These are phyloP conservation scores for Fusarium aywerte DNA, from an alignment of 2,329 filamentous ascomycete genomes.

Conservation along the genomic window DNA sequence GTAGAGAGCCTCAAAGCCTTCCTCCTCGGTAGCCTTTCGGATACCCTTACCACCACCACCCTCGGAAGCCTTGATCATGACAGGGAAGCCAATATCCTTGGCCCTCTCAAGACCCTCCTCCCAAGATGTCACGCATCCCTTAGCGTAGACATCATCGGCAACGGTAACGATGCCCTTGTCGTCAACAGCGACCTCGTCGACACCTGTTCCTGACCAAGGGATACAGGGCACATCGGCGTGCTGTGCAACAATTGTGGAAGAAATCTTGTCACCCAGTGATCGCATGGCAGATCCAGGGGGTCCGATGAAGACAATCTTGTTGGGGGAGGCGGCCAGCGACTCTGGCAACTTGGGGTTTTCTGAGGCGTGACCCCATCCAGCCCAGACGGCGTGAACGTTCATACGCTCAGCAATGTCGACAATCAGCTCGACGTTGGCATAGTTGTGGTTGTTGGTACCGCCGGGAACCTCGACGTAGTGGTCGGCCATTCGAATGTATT, in stretches of 20 bases:
- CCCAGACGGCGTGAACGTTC: slow-evolving; percentile 98
- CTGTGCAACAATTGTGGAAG: slow-evolving; percentile 98
- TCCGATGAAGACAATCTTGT: slow-evolving; percentile 99
- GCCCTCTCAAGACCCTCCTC: slow-evolving; percentile 90
- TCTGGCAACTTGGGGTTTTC: slow-evolving; percentile 98
- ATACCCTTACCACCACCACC: slow-evolving; percentile 99
- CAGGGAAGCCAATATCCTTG: slow-evolving; percentile 92
- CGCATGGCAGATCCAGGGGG: slow-evolving; percentile 98
- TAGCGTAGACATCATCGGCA: slow-evolving; percentile 82
- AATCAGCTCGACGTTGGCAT: slow-evolving; percentile 99
- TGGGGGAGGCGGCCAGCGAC: slow-evolving; percentile 92
- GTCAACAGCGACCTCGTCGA: slow-evolving; percentile 83
- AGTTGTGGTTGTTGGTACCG: slow-evolving; percentile 99
- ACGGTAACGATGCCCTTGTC: slow-evolving; percentile 91
- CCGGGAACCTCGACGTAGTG: slow-evolving; percentile 99
- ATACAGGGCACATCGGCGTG: slow-evolving; percentile 97
- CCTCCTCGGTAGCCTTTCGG: slow-evolving; percentile 88
- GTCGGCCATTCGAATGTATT: slow-evolving; percentile 99
- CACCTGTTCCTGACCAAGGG: slow-evolving; percentile 97
- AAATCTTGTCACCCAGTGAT: slow-evolving; percentile 99
- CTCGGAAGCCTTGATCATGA: slow-evolving; percentile 99
- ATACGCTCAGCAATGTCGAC: slow-evolving; percentile 98
- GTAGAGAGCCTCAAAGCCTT: slow-evolving; percentile 87
- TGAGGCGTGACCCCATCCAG: slow-evolving; percentile 98
- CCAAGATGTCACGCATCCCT: slow-evolving; percentile 90